A percentile compares a stretch with the other conserved stretches of the same genome.
phyloP scores from a whole-genome alignment of 495 filamentous ascomycete species.

The Extremus antarcticus region DNA sequence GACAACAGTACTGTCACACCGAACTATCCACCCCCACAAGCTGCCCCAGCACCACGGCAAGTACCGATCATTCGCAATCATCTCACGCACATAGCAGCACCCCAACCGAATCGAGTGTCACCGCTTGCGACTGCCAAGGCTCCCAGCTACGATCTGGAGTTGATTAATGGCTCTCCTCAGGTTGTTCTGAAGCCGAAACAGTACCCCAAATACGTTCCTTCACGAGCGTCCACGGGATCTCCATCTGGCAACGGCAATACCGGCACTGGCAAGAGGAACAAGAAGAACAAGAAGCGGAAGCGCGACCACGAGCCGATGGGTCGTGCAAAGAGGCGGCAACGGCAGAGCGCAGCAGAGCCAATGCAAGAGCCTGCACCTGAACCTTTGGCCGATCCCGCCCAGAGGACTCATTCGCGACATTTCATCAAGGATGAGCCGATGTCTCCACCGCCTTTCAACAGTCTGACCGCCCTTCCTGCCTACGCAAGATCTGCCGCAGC shows the following conservation, averaged over 20 bases:
- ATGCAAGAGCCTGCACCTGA: constrained; percentile 8
- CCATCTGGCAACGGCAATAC: constrained; percentile 1
- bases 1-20: constrained; percentile 11
- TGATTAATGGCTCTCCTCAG: constrained; percentile 18
- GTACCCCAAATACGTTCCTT: not conserved
- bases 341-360: constrained; percentile 1
- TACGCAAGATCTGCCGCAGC: not conserved
- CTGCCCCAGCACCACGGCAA: constrained; percentile 21
- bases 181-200: constrained; percentile 13
- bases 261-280: constrained; percentile 8
- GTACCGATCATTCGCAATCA: constrained; percentile 48
- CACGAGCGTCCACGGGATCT: constrained; percentile 12
- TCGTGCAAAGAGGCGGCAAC: constrained; percentile 5
- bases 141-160: constrained; percentile 12
- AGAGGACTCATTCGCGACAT: too few species aligned
- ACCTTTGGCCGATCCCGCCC: too few species aligned
- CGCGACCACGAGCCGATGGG: constrained; percentile 5
- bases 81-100: constrained; percentile 63
- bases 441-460: constrained; percentile 55
- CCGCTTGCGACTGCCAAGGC: constrained; percentile 57
- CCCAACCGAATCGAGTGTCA: constrained; percentile 72
- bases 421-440: constrained; percentile 81
- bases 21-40: not conserved
- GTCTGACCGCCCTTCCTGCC: not conserved
- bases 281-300: constrained; percentile 22